Evolutionary conservation across 805 yeast genomes (phyloP).

Genomic region (Cyberlindnera americana): DNA sequence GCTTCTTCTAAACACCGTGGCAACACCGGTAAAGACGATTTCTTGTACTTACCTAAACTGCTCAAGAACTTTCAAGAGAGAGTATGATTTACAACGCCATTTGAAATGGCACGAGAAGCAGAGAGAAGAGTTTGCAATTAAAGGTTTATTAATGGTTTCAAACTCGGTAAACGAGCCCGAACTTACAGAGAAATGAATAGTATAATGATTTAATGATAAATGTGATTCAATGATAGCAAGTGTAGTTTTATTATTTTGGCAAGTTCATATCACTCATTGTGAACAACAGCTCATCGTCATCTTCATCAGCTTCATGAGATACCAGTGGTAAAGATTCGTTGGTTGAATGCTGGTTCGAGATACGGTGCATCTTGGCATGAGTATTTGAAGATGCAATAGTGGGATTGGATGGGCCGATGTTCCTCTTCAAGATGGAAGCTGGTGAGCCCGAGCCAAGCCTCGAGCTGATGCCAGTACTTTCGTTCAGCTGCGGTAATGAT

Average conservation of each 20-base stretch:
- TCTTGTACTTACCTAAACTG: slow-evolving; percentile 51
- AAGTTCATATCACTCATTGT: slow-evolving; percentile 74
- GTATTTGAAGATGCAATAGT: slow-evolving; percentile 30
- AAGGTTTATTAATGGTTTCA: slow-evolving; percentile 12
- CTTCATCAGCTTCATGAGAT: slow-evolving; percentile 20
- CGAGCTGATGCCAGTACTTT: slow-evolving; percentile 13
- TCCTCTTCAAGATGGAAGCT: slow-evolving; percentile 15
- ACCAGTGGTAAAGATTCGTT: not conserved
- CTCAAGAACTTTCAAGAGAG: slow-evolving; percentile 47
- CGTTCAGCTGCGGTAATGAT: slow-evolving; percentile 15
- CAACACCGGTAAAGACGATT: slow-evolving; percentile 30
- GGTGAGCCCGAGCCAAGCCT: slow-evolving; percentile 22
- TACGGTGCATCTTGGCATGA: slow-evolving; percentile 29
- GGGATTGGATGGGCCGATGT: slow-evolving; percentile 30
- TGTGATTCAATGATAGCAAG: not conserved
- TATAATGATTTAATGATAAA: not conserved
- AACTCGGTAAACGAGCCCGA: slow-evolving; percentile 13
- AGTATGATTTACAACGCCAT: slow-evolving; percentile 47
- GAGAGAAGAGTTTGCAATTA: slow-evolving; percentile 14
- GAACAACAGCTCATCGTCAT: slow-evolving; percentile 59
- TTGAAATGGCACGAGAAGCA: slow-evolving; percentile 46
- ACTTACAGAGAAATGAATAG: slow-evolving; percentile 1
- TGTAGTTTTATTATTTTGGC: slow-evolving; percentile 14
- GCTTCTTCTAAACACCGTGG: slow-evolving; percentile 32
- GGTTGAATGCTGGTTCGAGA: not conserved